phyloP scores from a whole-genome alignment of 164 flowering plant genomes.

The Akebia trifoliata region DNA sequence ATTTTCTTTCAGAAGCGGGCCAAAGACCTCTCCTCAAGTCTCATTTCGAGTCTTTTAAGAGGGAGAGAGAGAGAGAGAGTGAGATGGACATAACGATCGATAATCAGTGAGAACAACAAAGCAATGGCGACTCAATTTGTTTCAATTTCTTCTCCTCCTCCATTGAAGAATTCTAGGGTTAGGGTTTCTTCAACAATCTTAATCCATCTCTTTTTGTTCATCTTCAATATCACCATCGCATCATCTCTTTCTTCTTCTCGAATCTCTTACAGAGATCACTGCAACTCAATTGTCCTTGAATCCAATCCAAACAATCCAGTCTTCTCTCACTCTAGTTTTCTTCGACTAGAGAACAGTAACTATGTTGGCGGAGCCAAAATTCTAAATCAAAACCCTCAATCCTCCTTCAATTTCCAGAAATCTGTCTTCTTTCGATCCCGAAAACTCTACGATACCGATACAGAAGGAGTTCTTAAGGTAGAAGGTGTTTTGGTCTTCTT shows the following conservation, averaged over 20 bases:
- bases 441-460: constrained; percentile 10
- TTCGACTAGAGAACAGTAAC: constrained; percentile 7
- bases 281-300: constrained; percentile 19
- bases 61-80: no score
- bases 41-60: no score
- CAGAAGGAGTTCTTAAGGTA: constrained; percentile 18
- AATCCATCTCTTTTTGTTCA: constrained; percentile 5
- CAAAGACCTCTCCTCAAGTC: no score
- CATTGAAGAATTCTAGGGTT: constrained; percentile 12
- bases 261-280: constrained; percentile 16
- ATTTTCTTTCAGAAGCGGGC: no score
- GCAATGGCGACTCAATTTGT: constrained; percentile 3
- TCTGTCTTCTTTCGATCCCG: constrained; percentile 2
- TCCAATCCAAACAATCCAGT: neutral
- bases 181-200: constrained; percentile 8
- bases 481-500: constrained; percentile 13
- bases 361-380: constrained; percentile 19
- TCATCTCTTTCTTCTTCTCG: neutral
- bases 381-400: constrained; percentile 5
- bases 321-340: neutral
- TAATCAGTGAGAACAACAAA: no score
- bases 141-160: constrained; percentile 1
- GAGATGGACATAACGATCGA: no score
- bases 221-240: constrained; percentile 6
- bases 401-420: constrained; percentile 7